Percentiles rank a stretch among this genome's conserved stretches.
These are phyloP conservation scores for Candida alai DNA, from an alignment of 805 yeast species.

Conservation along the genomic window DNA sequence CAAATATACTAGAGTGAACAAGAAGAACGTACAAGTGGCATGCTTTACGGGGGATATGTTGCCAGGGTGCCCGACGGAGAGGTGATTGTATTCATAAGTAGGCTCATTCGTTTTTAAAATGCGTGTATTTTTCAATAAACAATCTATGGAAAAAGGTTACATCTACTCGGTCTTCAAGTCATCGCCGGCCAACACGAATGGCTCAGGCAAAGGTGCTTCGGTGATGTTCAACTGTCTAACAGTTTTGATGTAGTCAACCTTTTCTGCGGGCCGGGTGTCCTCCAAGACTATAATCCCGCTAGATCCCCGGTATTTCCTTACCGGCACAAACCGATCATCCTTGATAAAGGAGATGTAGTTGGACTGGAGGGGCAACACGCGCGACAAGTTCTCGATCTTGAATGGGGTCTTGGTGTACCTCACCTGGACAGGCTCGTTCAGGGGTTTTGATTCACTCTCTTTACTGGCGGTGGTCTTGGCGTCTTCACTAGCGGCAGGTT, in stretches of 20 bases:
- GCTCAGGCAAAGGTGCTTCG: slow-evolving; percentile 72
- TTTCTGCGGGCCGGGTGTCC: slow-evolving; percentile 60
- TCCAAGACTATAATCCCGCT: slow-evolving; percentile 70
- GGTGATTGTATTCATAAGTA: too few relatives aligned
- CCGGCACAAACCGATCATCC: slow-evolving; percentile 75
- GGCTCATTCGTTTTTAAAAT: too few relatives aligned
- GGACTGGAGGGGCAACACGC: slow-evolving; percentile 87
- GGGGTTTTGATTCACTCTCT: slow-evolving; percentile 25
- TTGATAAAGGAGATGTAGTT: slow-evolving; percentile 75
- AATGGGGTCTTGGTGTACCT: slow-evolving; percentile 64
- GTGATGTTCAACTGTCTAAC: slow-evolving; percentile 72
- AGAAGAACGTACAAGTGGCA: slow-evolving; percentile 7
- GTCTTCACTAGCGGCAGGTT: slow-evolving; percentile 11
- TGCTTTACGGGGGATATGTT: slow-evolving; percentile 8
- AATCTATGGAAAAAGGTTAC: neutral
- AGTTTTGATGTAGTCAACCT: slow-evolving; percentile 69
- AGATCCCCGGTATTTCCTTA: slow-evolving; percentile 66
- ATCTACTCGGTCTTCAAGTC: slow-evolving; percentile 41
- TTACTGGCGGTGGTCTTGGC: slow-evolving; percentile 23
- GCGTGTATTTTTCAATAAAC: neutral
- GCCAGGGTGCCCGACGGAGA: too few relatives aligned
- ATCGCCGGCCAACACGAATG: slow-evolving; percentile 58
- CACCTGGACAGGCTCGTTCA: slow-evolving; percentile 34
- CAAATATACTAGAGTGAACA: slow-evolving; percentile 3
- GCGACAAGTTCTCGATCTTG: slow-evolving; percentile 71